A percentile compares a stretch with the other conserved stretches of the same genome.
phyloP scores from a whole-genome alignment of 768 basidiomycete species.

The Kwoniella dejecticola region DNA sequence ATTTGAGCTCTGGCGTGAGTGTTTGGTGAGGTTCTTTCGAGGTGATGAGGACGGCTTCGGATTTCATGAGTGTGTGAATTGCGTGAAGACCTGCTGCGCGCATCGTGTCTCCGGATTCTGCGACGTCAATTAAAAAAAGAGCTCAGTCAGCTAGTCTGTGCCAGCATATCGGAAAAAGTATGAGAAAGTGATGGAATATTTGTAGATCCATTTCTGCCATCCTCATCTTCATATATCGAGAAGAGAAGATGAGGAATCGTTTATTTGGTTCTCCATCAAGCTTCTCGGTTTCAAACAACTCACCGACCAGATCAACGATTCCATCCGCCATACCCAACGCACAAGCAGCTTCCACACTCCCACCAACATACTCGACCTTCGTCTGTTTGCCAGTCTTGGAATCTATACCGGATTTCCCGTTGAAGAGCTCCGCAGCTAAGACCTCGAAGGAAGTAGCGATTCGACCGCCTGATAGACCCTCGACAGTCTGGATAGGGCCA shows the following conservation, averaged over 20 bases:
- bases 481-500: constrained; percentile 67
- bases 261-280: no score
- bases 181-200: no score
- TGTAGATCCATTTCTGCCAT: no score
- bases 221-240: no score
- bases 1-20: constrained; percentile 61
- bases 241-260: no score
- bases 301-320: constrained; percentile 95
- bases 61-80: constrained; percentile 81
- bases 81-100: constrained; percentile 93
- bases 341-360: constrained; percentile 97
- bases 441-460: constrained; percentile 94
- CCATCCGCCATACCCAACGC: constrained; percentile 94
- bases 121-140: background rate
- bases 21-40: constrained; percentile 57
- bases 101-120: constrained; percentile 99
- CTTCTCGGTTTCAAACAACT: no score
- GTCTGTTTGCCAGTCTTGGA: constrained; percentile 65
- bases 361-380: constrained; percentile 91
- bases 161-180: background rate
- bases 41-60: constrained; percentile 91
- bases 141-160: background rate
- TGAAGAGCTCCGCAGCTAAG: constrained; percentile 78
- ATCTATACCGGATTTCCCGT: constrained; percentile 45
- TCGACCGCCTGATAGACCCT: constrained; percentile 84